Conservation (phyloP, 2,329 filamentous ascomycete species). For the Pseudocercospora eumusae region DNA sequence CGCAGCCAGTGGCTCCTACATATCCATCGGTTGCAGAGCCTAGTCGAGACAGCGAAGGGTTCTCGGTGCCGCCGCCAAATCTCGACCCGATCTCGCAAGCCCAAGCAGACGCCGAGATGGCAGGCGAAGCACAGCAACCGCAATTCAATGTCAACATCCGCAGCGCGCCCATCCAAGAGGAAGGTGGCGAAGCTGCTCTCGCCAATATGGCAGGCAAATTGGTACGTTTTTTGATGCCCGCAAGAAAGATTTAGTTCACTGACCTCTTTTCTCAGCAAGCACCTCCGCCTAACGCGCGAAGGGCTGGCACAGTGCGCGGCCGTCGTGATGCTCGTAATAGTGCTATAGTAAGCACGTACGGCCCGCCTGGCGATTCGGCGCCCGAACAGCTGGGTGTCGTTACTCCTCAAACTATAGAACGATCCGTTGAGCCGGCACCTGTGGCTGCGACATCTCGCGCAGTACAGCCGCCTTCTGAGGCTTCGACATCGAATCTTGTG, state of each 20-base stretch:
- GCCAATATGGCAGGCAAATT: conserved; percentile 75
- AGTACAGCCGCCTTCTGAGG: conserved; percentile 15
- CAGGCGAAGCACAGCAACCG: conserved; percentile 59
- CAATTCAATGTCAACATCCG: conserved; percentile 78
- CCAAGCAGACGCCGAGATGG: conserved; percentile 62
- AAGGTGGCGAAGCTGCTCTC: conserved; percentile 68
- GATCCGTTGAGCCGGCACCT: conserved; percentile 17
- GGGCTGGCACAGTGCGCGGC: conserved; percentile 75
- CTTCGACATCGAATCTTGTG: conserved; percentile 7
- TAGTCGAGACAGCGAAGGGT: conserved; percentile 72
- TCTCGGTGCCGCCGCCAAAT: conserved; percentile 68
- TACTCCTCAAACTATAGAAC: conserved; percentile 14
- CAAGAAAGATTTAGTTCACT: background rate
- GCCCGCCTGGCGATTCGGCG: conserved; percentile 17
- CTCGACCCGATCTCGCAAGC: conserved; percentile 65
- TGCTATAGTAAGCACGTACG: conserved; percentile 57
- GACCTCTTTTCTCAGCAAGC: conserved; percentile 39
- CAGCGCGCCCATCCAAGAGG: conserved; percentile 74
- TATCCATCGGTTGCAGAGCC: conserved; percentile 39
- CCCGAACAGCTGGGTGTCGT: conserved; percentile 11
- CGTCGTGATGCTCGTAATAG: conserved; percentile 91
- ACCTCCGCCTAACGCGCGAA: conserved; percentile 54
- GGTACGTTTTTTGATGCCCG: conserved; percentile 41
- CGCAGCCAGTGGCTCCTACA: conserved; percentile 24
- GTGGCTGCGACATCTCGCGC: conserved; percentile 8